Base-by-base conservation (phyloP, 192 early-diverging fungal species). In the Chytriomyces confervae region DNA sequence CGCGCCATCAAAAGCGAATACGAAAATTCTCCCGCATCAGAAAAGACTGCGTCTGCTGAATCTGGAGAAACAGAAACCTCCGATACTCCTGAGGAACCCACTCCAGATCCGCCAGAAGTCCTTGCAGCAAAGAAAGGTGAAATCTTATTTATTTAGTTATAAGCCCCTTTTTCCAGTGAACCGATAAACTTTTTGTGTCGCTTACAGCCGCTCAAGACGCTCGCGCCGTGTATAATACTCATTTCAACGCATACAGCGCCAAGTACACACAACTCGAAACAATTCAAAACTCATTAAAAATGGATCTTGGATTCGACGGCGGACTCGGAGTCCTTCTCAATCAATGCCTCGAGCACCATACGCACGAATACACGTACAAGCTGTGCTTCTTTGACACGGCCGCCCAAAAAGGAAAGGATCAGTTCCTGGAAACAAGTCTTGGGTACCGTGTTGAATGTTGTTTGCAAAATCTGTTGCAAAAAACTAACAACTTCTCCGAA, bases 371-470 rank as follows among this genome's bases (percentile, higher is more conserved):
- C 76, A 84, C 76, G 5, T 94, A 89, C 77, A 85, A 95, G 89
- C 63, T 97, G 76, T 99, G 97, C 82, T 77, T 97, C 20, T 89
- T 94, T 79, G 92, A 90, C 27, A 84, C 84, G 27, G 94, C 92
- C 0, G 80, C 88, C 24, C 97, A 98, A 85, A 90, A 90, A 29
- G 86, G 82, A 69, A 89, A 93, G 72, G 84, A 88, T 66, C 82
- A 89, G 71, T 73, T 81, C 60, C 70, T 80, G 61, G 81, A 82
- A 69, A 89, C 89, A 49, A 77, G 67, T 16, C 79, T 93, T 9
- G 92, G 92, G 49, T 86, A 77, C 20, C 82, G 62, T 48, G n/a
- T 61, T 43, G 74, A 85, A 23, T 86, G 45, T 76, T 80, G 72
- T 91, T 90, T 76, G 20, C 43, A 61, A 43, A 53, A 11, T 27